phyloP scores from a whole-genome alignment of 2,329 filamentous ascomycete genomes.

The Lachnellula arida region DNA sequence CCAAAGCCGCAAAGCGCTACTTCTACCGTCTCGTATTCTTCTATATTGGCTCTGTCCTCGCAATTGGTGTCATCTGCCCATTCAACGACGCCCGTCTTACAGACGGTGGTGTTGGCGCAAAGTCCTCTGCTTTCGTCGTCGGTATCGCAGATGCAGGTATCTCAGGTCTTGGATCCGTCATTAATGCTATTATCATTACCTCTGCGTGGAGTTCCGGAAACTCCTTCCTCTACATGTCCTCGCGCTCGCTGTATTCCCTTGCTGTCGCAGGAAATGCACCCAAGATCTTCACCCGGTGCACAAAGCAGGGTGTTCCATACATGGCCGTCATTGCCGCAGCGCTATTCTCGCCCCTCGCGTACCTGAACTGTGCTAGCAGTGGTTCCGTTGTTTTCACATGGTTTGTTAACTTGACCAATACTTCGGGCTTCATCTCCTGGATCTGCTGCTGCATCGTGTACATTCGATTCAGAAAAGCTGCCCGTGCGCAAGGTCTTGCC shows the following conservation, averaged over 20 bases:
- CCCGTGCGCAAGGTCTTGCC: slow-evolving; percentile 38
- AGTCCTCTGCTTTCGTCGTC: slow-evolving; percentile 46
- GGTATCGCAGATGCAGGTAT: slow-evolving; percentile 47
- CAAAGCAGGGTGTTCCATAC: slow-evolving; percentile 47
- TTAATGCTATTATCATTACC: slow-evolving; percentile 52
- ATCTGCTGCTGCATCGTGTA: slow-evolving; percentile 50
- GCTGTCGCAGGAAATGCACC: slow-evolving; percentile 50
- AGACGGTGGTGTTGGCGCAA: slow-evolving; percentile 41
- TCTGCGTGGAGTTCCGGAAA: slow-evolving; percentile 53
- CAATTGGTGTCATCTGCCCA: slow-evolving; percentile 57
- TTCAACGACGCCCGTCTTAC: slow-evolving; percentile 48
- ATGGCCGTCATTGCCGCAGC: slow-evolving; percentile 40
- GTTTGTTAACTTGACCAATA: slow-evolving; percentile 52
- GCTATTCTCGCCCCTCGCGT: slow-evolving; percentile 42
- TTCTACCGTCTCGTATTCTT: slow-evolving; percentile 60
- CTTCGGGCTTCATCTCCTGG: slow-evolving; percentile 48
- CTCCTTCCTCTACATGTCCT: slow-evolving; percentile 48
- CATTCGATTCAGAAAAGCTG: slow-evolving; percentile 53
- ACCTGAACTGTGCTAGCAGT: slow-evolving; percentile 42
- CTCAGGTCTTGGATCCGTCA: slow-evolving; percentile 44
- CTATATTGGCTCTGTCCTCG: slow-evolving; percentile 52
- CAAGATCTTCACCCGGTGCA: slow-evolving; percentile 44
- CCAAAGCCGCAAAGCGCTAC: slow-evolving; percentile 53
- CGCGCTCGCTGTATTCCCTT: slow-evolving; percentile 48
- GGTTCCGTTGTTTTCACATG: slow-evolving; percentile 48